Percentiles rank a stretch among this genome's conserved stretches.
Conservation (phyloP, 208 protist genomes). For the Trypanosoma boissoni region DNA sequence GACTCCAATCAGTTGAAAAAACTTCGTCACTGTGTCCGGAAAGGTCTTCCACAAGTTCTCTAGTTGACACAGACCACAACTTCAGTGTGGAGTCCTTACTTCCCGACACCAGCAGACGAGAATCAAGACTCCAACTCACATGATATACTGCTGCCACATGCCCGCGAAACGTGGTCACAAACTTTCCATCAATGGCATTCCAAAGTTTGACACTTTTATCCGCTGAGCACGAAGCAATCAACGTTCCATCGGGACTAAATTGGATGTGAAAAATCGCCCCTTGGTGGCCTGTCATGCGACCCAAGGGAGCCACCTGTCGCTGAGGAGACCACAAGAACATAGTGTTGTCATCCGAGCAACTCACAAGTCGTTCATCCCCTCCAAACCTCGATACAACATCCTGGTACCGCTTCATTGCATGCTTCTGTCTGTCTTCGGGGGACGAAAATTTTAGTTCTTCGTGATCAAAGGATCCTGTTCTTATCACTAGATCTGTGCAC, state of each 20-base stretch:
- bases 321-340: slow-evolving; percentile 96
- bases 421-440: slow-evolving; percentile 42
- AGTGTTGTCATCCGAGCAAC: slow-evolving; percentile 97
- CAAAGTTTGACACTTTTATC: slow-evolving; percentile 98
- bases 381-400: slow-evolving; percentile 63
- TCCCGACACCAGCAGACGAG: slow-evolving; percentile 92
- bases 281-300: slow-evolving; percentile 93
- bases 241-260: slow-evolving; percentile 97
- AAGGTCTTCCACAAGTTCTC: slow-evolving; percentile 94
- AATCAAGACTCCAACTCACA: slow-evolving; percentile 95
- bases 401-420: slow-evolving; percentile 82
- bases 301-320: slow-evolving; percentile 77
- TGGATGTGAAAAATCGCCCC: slow-evolving; percentile 93
- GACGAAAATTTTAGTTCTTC: slow-evolving; percentile 64
- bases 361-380: slow-evolving; percentile 90
- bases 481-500: slow-evolving; percentile 96
- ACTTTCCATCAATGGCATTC: slow-evolving; percentile 90
- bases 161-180: slow-evolving; percentile 93
- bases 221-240: slow-evolving; percentile 96
- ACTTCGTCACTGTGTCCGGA: slow-evolving; percentile 98
- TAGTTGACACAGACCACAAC: slow-evolving; percentile 91
- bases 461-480: slow-evolving; percentile 96
- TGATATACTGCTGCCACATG: slow-evolving; percentile 98
- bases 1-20: slow-evolving; percentile 97
- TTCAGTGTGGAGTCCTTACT: slow-evolving; percentile 98